These are phyloP conservation scores for Viola pubescens DNA, from an alignment of 441 rosid genomes.

Conservation along the genomic window DNA sequence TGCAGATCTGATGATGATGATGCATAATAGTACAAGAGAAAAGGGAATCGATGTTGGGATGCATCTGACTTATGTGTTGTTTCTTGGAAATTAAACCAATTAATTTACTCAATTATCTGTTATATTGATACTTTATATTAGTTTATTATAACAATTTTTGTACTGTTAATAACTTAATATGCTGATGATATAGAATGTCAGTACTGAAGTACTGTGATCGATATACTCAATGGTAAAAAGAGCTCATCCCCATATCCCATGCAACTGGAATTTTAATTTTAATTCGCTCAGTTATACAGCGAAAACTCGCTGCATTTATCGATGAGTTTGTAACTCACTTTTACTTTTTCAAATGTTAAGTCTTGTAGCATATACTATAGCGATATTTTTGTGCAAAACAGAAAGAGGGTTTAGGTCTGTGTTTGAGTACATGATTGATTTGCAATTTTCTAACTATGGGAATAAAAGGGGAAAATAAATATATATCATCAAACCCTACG, in stretches of 20 bases:
- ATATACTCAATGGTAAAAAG: slow-evolving; percentile 45
- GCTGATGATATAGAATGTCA: slow-evolving; percentile 53
- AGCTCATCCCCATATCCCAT: slow-evolving; percentile 32
- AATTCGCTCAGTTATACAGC: too few relatives aligned
- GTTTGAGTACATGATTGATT: too few relatives aligned
- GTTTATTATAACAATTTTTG: slow-evolving; percentile 10
- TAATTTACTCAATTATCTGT: slow-evolving; percentile 12
- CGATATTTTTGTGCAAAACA: too few relatives aligned
- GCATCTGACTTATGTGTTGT: slow-evolving; percentile 42
- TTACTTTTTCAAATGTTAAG: too few relatives aligned
- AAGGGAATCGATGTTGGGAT: slow-evolving; percentile 69
- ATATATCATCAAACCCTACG: too few relatives aligned
- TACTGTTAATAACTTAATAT: not conserved
- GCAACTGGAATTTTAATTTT: slow-evolving; percentile 4
- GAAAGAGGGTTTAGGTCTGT: too few relatives aligned
- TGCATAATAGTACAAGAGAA: slow-evolving; percentile 38
- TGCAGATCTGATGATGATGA: slow-evolving; percentile 23
- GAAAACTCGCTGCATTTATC: too few relatives aligned
- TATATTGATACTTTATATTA: slow-evolving; percentile 14
- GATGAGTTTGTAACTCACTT: too few relatives aligned
- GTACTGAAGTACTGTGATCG: slow-evolving; percentile 17
- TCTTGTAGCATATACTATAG: too few relatives aligned
- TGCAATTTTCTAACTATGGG: too few relatives aligned
- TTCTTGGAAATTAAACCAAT: slow-evolving; percentile 10
- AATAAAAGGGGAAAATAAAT: too few relatives aligned